Base-by-base conservation (phyloP, 2,329 filamentous ascomycete species). In the Ceratocystis eucalypticola region DNA sequence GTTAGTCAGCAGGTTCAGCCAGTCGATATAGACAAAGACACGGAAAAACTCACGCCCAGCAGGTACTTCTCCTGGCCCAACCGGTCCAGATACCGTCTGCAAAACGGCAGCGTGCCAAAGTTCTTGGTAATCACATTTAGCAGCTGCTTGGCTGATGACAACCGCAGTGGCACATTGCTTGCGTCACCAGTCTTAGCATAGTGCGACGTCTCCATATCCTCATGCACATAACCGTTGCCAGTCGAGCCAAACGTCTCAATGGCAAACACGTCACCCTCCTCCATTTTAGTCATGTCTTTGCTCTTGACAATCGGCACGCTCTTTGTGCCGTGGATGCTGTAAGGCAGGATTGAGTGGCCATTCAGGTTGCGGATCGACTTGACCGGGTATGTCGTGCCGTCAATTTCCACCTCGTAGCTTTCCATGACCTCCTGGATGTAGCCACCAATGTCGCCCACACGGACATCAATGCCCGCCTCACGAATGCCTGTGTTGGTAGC, bases 41-140 rank as follows among this genome's bases (percentile, higher is more conserved):
- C 8, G 6, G 10, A 50, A 20, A 59, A n/a, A 77, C 84, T 76
- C 78, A 90, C 87, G 55, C 90, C 90, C 4, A 94, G 80, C 28
- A 94, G 81, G 73, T 96, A 95, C 75, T 94, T 94, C 68, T 95
- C 89, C 74, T 92, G 88, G n/a, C 90, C 90, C 17, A 95, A 76
- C 66, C 90, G 85, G 76, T 95, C 90, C 68, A 96, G 79, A 73
- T 94, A 95, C 71, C 91, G 84, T 70, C 90, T 81, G 75, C 88
- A 94, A 75, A 89, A 96, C 1, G 89, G 89, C 69, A 96, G 76
- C 0, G 89, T 94, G 69, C 89, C 88, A 73, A 95, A 96, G 76
- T 94, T 94, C 80, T 93, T 93, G 76, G 88, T 91, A 76, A 96
- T 95, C 30, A 89, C 86, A 72, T 84, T 91, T 70, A 94, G 78